Evolutionary conservation across 1,284 basidiomycete genomes (phyloP).

Genomic region (Heterobasidion occidentale): DNA sequence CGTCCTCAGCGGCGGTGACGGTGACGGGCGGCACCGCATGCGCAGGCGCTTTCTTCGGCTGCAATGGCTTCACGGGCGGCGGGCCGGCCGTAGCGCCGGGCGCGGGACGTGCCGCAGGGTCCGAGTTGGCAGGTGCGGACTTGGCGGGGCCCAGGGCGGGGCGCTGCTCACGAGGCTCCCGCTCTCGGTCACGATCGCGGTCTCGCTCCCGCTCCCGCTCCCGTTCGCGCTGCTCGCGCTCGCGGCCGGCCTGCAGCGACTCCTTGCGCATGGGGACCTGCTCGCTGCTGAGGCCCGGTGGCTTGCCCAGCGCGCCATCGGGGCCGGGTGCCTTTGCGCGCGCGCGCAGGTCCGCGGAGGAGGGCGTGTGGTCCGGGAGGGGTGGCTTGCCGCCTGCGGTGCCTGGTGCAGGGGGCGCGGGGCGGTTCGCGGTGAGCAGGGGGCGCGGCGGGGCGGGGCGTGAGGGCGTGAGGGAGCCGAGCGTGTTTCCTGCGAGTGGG

Average conservation of each 20-base stretch:
- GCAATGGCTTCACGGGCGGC: slow-evolving; percentile 60
- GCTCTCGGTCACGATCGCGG: slow-evolving; percentile 13
- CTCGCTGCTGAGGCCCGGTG: slow-evolving; percentile 19
- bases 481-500: not conserved
- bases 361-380: slow-evolving; percentile 47
- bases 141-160: slow-evolving; percentile 42
- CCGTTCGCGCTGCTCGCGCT: slow-evolving; percentile 11
- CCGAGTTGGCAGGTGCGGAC: slow-evolving; percentile 40
- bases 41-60: slow-evolving; percentile 57
- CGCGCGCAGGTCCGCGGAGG: slow-evolving; percentile 52
- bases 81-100: slow-evolving; percentile 40
- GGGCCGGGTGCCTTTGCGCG: slow-evolving; percentile 45
- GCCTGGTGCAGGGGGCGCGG: slow-evolving; percentile 36
- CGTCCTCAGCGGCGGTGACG: slow-evolving; percentile 13
- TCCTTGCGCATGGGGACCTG: slow-evolving; percentile 38
- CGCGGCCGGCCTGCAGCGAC: slow-evolving; percentile 24
- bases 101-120: slow-evolving; percentile 35
- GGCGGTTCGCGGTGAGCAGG: slow-evolving; percentile 37
- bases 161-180: slow-evolving; percentile 21
- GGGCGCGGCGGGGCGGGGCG: slow-evolving; percentile 53
- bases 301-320: slow-evolving; percentile 26
- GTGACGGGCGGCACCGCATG: slow-evolving; percentile 21
- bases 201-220: slow-evolving; percentile 18
- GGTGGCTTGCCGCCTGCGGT: slow-evolving; percentile 25
- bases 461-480: slow-evolving; percentile 19